Evolutionary conservation across 148 eudicot genomes (phyloP).

Genomic region (Rheum nobile): DNA sequence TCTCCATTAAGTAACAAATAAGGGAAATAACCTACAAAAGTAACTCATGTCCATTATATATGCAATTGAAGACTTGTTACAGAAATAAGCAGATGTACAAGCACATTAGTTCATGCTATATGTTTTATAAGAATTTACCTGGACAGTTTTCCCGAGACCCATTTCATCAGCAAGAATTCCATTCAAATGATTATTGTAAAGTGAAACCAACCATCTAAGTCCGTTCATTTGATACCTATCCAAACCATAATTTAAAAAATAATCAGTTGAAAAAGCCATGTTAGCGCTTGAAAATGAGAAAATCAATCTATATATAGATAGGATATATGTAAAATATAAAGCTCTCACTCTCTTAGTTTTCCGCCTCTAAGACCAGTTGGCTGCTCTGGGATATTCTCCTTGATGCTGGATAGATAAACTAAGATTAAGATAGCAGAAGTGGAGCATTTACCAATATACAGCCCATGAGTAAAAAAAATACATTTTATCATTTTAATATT

Average conservation of each 20-base stretch:
- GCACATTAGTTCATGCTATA: background rate
- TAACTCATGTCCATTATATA: slow-evolving; percentile 9
- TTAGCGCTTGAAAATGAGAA: background rate
- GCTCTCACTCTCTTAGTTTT: slow-evolving; percentile 79
- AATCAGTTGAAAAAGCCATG: background rate
- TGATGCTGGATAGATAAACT: slow-evolving; percentile 48
- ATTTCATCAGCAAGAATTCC: slow-evolving; percentile 99
- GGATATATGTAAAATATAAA: slow-evolving; percentile 3
- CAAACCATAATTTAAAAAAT: background rate
- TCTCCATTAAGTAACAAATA: slow-evolving; percentile 89
- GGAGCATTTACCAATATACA: background rate
- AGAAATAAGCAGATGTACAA: background rate
- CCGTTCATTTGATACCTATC: slow-evolving; percentile 98
- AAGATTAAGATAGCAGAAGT: slow-evolving; percentile 7
- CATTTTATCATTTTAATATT: background rate
- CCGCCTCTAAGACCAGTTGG: slow-evolving; percentile 76
- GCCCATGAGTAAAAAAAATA: background rate
- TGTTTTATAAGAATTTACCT: slow-evolving; percentile 32
- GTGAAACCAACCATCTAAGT: slow-evolving; percentile 87
- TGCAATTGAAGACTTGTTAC: background rate
- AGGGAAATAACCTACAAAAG: slow-evolving; percentile 73
- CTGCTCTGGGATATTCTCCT: slow-evolving; percentile 82
- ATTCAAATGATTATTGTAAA: slow-evolving; percentile 93
- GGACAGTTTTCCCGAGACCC: slow-evolving; percentile 99
- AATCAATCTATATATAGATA: background rate